Evolutionary conservation across 202 grass and related monocot species (phyloP), one percentile per base, ranked within the genome.

Genomic region (Saccharum hybrid): DNA sequence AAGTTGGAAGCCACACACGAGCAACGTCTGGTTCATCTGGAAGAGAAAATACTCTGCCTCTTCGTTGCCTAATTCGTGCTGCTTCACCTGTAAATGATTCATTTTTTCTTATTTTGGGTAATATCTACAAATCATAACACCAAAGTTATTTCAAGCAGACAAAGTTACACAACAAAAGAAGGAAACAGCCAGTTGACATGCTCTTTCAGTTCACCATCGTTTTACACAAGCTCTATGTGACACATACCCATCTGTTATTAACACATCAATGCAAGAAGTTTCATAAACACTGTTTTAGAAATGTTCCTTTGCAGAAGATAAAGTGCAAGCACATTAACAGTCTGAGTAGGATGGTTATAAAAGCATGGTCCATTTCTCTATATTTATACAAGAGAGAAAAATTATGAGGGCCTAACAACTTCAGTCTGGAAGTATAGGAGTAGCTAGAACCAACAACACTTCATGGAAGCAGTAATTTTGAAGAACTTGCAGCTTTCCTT

Each of bases 1-100:
- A 78, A 7, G 84, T 91, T 2, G 94, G 94, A 77, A 93, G 85
- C 94, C 94, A 97, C 57, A 97, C 89, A 72, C 94, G 94, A 66
- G 83, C 85, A 78, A 97, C 91, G 39, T 88, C 62, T 8, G 91
- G 94, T 42, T 97, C 94, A 22, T 90, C 83, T 52, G 79, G 87
- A 61, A 97, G 85, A 56, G 94, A 84, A 84, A 91, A 97, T 62
- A 97, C 71, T 43, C 94, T 88, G 15, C 94, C 94, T 63, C 45
- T 90, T 40, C 83, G 87, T 69, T 84, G 81, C 77, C 71, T 91
- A 71, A 97, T 97, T 81, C 91, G 85, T 57, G 68, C 72, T 42
- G 89, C 91, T 86, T 97, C 94, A 71, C 87, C 94, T 97, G 82
- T n/a, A 82, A 87, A 77, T 85, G 40, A 72, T 46, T 71, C 6